Base-by-base conservation (phyloP, 768 basidiomycete species). In the Cantharellus cinnabarinus region DNA sequence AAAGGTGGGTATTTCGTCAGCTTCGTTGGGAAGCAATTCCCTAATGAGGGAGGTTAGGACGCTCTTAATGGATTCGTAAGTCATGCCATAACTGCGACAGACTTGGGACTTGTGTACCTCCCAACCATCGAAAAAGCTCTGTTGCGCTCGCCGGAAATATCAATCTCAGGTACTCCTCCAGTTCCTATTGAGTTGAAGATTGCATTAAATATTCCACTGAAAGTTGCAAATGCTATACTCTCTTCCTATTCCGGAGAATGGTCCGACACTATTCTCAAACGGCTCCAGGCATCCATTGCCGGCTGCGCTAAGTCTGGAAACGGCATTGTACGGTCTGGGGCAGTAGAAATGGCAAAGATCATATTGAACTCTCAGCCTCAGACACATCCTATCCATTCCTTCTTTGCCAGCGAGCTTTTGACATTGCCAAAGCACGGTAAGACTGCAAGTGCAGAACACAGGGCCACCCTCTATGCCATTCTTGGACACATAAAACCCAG, bases 371-470 rank as follows among this genome's bases (percentile, higher is more conserved):
- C 66, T 10, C 68, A 70, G 38, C 67, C 71, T 5, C 65, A 68
- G 2, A 65, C 71, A 4, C 62, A 73, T 7, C 70, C 71, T 3
- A 72, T 76, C 34, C 64, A 74, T 5, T 71, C 73, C 3, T 62
- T 72, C 1, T 75, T 80, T 5, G 75, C 81, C 2, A 72, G 72
- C 4, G 89, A 94, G 62, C 68, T 90, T 3, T 71, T 90, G 5
- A 71, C 72, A n/a, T 74, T 89, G 0, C 85, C 89, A 1, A 82
- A 83, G 64, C 69, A 81, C 0, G 85, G 89, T 29, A 99, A 95
- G 73, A 87, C 90, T 0, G 72, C 82, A 0, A 89, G 89, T 1
- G 77, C 85, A 2, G 94, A 94, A 59, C 90, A 98, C 67, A 81
- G 93, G 15, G 68, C 81, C 3, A 74, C 83, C 0, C 73, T 98